These are phyloP conservation scores for Cystobasidiaceae sp. DNA, from an alignment of 1,284 basidiomycete genomes.

Conservation along the genomic window DNA sequence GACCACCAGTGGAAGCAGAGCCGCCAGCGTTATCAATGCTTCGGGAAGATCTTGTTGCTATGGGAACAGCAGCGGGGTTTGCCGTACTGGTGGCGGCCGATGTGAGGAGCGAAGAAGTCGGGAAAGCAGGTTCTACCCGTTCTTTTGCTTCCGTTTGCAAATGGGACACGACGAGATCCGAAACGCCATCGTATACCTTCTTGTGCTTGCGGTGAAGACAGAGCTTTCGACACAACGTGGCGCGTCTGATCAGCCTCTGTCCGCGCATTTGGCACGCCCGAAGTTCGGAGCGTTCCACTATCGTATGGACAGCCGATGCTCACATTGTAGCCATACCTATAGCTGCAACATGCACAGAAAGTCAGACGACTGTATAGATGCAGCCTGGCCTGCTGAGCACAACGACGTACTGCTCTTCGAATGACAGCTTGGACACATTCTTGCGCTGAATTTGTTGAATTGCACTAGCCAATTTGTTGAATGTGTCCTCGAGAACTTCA, in stretches of 20 bases:
- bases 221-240: slow-evolving; percentile 2
- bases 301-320: too few species aligned
- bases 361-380: too few species aligned
- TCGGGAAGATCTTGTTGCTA: slow-evolving; percentile 33
- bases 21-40: too few species aligned
- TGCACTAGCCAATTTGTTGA: slow-evolving; percentile 69
- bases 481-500: slow-evolving; percentile 45
- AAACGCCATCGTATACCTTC: slow-evolving; percentile 82
- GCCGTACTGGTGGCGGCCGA: slow-evolving; percentile 44
- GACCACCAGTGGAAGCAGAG: too few species aligned
- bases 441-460: slow-evolving; percentile 94
- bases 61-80: slow-evolving; percentile 40
- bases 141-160: slow-evolving; percentile 71
- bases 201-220: slow-evolving; percentile 81
- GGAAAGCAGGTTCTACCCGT: slow-evolving; percentile 78
- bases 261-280: too few species aligned
- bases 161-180: slow-evolving; percentile 71
- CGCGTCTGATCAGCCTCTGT: too few species aligned
- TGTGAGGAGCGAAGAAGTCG: slow-evolving; percentile 51
- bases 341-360: slow-evolving; percentile 27
- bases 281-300: too few species aligned
- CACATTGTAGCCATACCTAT: slow-evolving; percentile 85
- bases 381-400: too few species aligned
- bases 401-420: slow-evolving; percentile 78
- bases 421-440: slow-evolving; percentile 85